Base-by-base conservation (phyloP, 805 yeast species). In the Kluyveromyces starmeri region DNA sequence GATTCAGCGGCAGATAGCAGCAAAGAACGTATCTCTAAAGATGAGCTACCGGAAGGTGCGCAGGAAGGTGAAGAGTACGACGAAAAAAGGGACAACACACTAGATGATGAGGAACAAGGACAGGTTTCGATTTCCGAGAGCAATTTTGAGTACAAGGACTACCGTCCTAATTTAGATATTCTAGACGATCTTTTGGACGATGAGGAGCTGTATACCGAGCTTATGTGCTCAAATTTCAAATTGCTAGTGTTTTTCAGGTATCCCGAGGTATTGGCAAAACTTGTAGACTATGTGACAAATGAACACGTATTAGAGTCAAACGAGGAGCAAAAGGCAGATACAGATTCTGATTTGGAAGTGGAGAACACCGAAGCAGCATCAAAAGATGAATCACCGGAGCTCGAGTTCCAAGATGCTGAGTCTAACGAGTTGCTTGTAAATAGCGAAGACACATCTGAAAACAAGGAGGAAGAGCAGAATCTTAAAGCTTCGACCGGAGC, bases 161-260 rank as follows among this genome's bases (percentile, higher is more conserved):
- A 62, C 51, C 49, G 61, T 50, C 61, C 73, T 58, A 62, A 65
- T 39, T 27, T 66, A 31, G 54, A 50, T 1, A 58, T 64, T 4
- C 56, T 76, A 39, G 75, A 71, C 29, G 80, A 78, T 31, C 58
- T 84, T 28, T 61, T 84, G 41, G 86, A 81, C 51, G 89, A 83
- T 46, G 80, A 75, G 29, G 88, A 80, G 39, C 58, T 84, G 19
- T 64, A 82, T 18, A 82, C 82, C 38, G 92, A 83, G 52, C 62
- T 84, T 23, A 61, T 79, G 42, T 73, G 80, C 15, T 77, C 85
- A 13, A 82, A 82, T 54, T 69, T 78, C 28, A 79, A 81, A 51
- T 68, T 92, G 32, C 67, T 88, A 25, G 92, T 85, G 48, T 78
- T 78, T 48, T 64, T 92, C 36, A 70, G 89, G 42, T 83, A 83